These are phyloP conservation scores for Hymenoscyphus scutula DNA, from an alignment of 2,329 filamentous ascomycete genomes.

Conservation along the genomic window DNA sequence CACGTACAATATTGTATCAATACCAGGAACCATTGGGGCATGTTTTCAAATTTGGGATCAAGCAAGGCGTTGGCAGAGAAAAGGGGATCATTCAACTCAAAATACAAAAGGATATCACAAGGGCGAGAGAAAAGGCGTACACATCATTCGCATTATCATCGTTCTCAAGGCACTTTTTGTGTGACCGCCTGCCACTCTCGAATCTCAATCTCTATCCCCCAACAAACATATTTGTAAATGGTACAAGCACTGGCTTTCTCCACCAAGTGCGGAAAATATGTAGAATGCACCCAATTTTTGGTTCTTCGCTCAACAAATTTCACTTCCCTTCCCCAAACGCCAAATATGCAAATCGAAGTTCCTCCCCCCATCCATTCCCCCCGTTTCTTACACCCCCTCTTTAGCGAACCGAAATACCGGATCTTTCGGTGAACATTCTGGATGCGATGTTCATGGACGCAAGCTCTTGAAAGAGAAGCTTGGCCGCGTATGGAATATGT, in stretches of 20 bases:
- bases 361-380: slow-evolving; percentile 3
- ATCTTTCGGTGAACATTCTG: slow-evolving; percentile 90
- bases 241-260: slow-evolving; percentile 17
- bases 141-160: slow-evolving; percentile 11
- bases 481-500: slow-evolving; percentile 95
- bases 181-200: background rate
- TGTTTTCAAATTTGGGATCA: background rate
- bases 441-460: slow-evolving; percentile 98
- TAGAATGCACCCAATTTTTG: slow-evolving; percentile 17
- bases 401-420: slow-evolving; percentile 69
- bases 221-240: slow-evolving; percentile 15
- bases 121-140: background rate
- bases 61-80: background rate
- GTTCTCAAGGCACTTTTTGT: background rate
- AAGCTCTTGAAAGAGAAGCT: slow-evolving; percentile 96
- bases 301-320: slow-evolving; percentile 14
- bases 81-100: background rate
- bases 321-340: slow-evolving; percentile 32
- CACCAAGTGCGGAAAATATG: slow-evolving; percentile 10
- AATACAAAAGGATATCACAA: background rate
- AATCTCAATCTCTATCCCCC: background rate
- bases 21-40: background rate
- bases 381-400: slow-evolving; percentile 17
- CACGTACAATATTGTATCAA: slow-evolving; percentile 5
- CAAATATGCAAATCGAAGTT: slow-evolving; percentile 31